Base-by-base conservation (phyloP, 164 flowering plant species). In the Vitis rotundifolia region DNA sequence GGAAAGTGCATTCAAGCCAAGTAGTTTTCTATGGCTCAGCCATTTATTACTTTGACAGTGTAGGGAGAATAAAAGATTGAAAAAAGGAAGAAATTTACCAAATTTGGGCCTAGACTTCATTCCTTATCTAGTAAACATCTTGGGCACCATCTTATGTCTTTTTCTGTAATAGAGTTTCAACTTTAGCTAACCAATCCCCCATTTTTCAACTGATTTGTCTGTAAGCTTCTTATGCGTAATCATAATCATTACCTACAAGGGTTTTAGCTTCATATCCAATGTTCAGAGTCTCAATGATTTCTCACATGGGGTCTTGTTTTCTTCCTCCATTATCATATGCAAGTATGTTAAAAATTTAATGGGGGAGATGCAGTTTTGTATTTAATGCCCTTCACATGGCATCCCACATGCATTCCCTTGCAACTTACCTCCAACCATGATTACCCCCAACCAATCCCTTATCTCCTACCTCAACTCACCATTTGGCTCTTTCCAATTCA, bases 251-350 rank as follows among this genome's bases (percentile, higher is more conserved):
- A 6, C 18, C 50, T 52, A 8, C 50, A 69, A 64, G 75, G 69
- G 59, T 71, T 83, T 75, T 77, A 75, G 80, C 68, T 74, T 68
- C 59, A 65, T 64, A 79, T 75, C 67, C 83, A 75, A 66, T 76
- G 78, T 75, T 60, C 63, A 69, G 26, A 16, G 53, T 47, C 66
- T 68, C 73, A 81, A 77, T 82, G 70, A 77, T 79, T 78, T 66
- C 60, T 64, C 82, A 79, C 84, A 76, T 77, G 84, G 81, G 80
- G 53, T 7, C 62, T 54, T 78, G 80, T 82, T 82, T 59, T 68
- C 31, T 69, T 80, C 55, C 65, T 64, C 69, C 61, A 68, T 66
- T 52, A 60, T 71, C 28, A 63, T 16, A 61, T 50, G 63, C 37
- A 71, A 18, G 10, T 59, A 49, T 37, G 63, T 66, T 49, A 6